Conservation (phyloP, 495 filamentous ascomycete species). For the Hyphodiscus hymeniophilus region DNA sequence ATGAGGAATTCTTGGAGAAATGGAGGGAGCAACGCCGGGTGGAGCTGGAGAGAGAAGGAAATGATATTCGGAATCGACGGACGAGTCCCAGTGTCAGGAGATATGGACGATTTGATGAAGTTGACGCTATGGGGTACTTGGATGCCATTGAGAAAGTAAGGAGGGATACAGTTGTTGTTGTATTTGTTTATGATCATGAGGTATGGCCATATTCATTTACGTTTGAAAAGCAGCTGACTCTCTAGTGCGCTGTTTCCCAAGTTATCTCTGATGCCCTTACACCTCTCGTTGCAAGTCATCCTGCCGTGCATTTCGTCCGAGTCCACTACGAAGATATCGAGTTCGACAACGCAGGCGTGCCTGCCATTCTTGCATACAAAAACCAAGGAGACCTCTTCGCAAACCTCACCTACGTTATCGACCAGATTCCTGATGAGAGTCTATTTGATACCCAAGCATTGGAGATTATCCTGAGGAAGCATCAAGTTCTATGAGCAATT, state of each 20-base stretch:
- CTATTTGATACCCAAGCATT: constrained; percentile 43
- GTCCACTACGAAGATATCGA: constrained; percentile 89
- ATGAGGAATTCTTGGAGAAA: constrained; percentile 72
- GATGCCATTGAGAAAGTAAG: constrained; percentile 89
- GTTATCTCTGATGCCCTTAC: constrained; percentile 70
- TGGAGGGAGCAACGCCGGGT: constrained; percentile 75
- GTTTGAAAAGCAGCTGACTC: background rate
- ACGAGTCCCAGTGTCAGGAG: constrained; percentile 62
- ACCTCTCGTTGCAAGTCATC: constrained; percentile 60
- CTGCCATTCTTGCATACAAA: constrained; percentile 82
- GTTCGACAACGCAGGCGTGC: constrained; percentile 84
- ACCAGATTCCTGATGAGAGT: constrained; percentile 67
- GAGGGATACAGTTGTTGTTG: constrained; percentile 79
- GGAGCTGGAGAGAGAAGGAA: constrained; percentile 50
- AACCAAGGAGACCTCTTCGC: constrained; percentile 81
- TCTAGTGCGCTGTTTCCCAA: constrained; percentile 63
- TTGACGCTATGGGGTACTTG: constrained; percentile 86
- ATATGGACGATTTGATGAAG: constrained; percentile 70
- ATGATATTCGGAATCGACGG: constrained; percentile 43
- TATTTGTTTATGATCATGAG: constrained; percentile 86
- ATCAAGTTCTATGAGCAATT: constrained; percentile 33
- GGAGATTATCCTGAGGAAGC: constrained; percentile 37
- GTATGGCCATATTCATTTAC: constrained; percentile 37
- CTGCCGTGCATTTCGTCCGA: constrained; percentile 76
- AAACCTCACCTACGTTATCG: constrained; percentile 76